Base-by-base conservation (phyloP, 2,329 filamentous ascomycete species). In the Paracamarosporium sp. region DNA sequence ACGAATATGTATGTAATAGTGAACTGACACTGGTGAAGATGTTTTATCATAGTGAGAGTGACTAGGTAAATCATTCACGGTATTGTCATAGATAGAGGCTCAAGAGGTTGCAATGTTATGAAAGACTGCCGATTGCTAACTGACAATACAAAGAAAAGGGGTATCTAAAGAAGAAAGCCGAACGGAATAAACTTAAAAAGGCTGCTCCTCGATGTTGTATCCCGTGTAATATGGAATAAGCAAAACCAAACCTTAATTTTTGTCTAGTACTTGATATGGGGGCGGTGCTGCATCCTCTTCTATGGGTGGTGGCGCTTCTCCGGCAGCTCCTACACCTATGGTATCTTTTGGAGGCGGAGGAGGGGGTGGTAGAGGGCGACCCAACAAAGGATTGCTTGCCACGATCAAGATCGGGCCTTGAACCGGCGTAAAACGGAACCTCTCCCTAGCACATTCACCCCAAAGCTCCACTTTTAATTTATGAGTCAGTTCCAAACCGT, bases 361-460 rank as follows among this genome's bases (percentile, higher is more conserved):
- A 13, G 31, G 12, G 22, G 44, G 44, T 12, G 44, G 27, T 17
- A 12, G 45, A 48, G 44, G 20, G 27, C 7, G 11, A 20, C 22
- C 38, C 9, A 38, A 4, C n/a, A 13, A 22, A 13, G 22, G 15
- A 22, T 3, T 40, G n/a, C 7, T 17, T 6, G 12, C 38, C 38
- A 46, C 31, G 5, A 57, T 50, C n/a, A 47, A 15, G 1, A 58
- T 11, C 7, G 36, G 25, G 8, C 46, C 56, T 38, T 45, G n/a
- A n/a, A 45, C 7, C 27, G 59, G 57, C 1, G 65, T 61, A 0
- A 60, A 59, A 1, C 53, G 51, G 47, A 66, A 69, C 17, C 69
- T 66, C 28, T 66, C 66, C n/a, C 59, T 64, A 1, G 61, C 71
- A 33, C 71, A 73, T 51, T 66, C 65, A 12, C 67, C 66, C 60